phyloP scores from a whole-genome alignment of 2,329 filamentous ascomycete genomes.

The Xenoacremonium recifei region DNA sequence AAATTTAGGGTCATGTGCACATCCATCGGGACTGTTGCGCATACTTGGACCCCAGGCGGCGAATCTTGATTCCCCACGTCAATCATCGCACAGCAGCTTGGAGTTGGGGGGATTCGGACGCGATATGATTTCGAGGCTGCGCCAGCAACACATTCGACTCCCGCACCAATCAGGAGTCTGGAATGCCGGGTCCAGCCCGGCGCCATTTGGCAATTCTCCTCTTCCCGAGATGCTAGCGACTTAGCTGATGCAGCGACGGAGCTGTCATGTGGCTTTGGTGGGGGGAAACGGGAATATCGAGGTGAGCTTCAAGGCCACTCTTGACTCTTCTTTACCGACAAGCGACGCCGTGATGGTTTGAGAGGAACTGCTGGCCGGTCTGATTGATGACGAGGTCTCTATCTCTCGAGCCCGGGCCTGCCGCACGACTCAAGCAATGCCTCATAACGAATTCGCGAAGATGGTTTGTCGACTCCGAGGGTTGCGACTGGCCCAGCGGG shows the following conservation, averaged over 20 bases:
- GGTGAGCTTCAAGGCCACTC: too few relatives aligned
- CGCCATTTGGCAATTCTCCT: conserved; percentile 14
- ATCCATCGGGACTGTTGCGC: conserved; percentile 26
- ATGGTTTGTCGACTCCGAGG: too few relatives aligned
- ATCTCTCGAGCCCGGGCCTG: too few relatives aligned
- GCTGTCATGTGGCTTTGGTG: neutral
- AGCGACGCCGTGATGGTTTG: too few relatives aligned
- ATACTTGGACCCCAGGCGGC: too few relatives aligned
- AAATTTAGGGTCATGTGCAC: conserved; percentile 29
- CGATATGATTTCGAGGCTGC: conserved; percentile 20
- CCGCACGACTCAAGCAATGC: too few relatives aligned
- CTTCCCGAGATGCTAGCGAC: conserved; percentile 17
- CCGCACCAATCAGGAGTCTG: conserved; percentile 28
- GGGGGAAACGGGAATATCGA: too few relatives aligned
- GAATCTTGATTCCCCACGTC: conserved; percentile 28
- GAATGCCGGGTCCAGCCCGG: conserved; percentile 13
- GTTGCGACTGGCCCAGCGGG: too few relatives aligned
- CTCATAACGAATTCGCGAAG: too few relatives aligned
- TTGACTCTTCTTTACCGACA: too few relatives aligned
- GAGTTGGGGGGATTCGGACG: conserved; percentile 25
- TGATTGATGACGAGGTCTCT: too few relatives aligned
- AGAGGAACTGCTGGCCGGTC: too few relatives aligned
- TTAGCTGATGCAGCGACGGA: conserved; percentile 12
- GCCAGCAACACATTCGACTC: conserved; percentile 25
- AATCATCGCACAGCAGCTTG: conserved; percentile 16